A percentile compares a stretch with the other conserved stretches of the same genome.
Conservation (phyloP, 1,284 basidiomycete species). For the Mycosarcoma mackinlayi region DNA sequence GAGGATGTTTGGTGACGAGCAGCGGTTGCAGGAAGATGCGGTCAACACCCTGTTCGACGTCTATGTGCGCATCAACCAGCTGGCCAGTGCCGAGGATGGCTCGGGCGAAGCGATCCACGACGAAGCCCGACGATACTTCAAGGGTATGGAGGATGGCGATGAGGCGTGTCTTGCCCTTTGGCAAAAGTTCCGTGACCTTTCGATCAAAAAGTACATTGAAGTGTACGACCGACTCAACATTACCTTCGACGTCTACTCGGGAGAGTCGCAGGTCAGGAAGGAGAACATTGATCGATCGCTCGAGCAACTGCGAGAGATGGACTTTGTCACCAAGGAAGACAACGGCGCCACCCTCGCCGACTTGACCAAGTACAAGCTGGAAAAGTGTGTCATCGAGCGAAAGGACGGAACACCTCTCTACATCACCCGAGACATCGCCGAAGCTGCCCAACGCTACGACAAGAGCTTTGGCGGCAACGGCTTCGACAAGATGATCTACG, state of each 20-base stretch:
- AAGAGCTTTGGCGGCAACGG: slow-evolving; percentile 48
- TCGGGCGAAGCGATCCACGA: slow-evolving; percentile 77
- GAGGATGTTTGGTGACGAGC: slow-evolving; percentile 87
- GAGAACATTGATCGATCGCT: slow-evolving; percentile 76
- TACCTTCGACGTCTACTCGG: slow-evolving; percentile 91
- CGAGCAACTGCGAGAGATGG: slow-evolving; percentile 39
- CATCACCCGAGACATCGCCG: slow-evolving; percentile 96
- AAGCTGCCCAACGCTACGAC: slow-evolving; percentile 89
- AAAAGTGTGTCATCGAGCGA: slow-evolving; percentile 91
- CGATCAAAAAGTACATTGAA: slow-evolving; percentile 88
- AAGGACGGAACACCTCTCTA: slow-evolving; percentile 97
- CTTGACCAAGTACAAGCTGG: slow-evolving; percentile 72
- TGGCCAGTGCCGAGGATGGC: slow-evolving; percentile 73
- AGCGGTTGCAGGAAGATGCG: slow-evolving; percentile 84
- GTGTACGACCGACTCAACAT: slow-evolving; percentile 93
- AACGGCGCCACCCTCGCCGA: slow-evolving; percentile 66
- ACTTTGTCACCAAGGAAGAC: slow-evolving; percentile 55
- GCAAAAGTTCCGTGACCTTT: slow-evolving; percentile 91
- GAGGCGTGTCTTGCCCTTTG: slow-evolving; percentile 85
- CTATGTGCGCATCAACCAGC: slow-evolving; percentile 92
- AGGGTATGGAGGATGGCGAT: slow-evolving; percentile 91
- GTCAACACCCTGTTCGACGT: slow-evolving; percentile 95
- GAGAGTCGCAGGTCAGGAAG: slow-evolving; percentile 88
- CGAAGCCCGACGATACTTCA: slow-evolving; percentile 90
- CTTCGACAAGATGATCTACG: slow-evolving; percentile 99